Evolutionary conservation across 495 filamentous ascomycete species (phyloP).

Genomic region (Penicillium flavigenum): DNA sequence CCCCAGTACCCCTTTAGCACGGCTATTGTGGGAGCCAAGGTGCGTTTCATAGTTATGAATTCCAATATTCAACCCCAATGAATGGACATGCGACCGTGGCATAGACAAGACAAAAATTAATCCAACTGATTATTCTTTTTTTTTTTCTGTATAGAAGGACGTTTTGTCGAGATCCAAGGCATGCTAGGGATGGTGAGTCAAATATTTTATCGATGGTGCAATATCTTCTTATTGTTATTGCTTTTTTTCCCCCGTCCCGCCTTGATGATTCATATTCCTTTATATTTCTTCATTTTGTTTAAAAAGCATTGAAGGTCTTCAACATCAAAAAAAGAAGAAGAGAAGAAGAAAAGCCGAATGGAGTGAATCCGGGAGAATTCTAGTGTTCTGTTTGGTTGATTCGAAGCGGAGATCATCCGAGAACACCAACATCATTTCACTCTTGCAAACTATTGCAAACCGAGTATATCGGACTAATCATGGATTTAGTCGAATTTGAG

Average conservation of each 20-base stretch:
- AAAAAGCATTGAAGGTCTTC: background rate
- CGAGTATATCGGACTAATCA: slow-evolving; percentile 11
- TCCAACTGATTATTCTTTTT: background rate
- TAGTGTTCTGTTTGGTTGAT: slow-evolving; percentile 7
- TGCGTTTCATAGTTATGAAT: slow-evolving; percentile 21
- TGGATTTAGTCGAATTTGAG: slow-evolving; percentile 45
- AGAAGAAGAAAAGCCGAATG: background rate
- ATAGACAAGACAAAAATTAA: background rate
- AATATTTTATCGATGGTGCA: slow-evolving; percentile 33
- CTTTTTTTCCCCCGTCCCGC: slow-evolving; percentile 23
- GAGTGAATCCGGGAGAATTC: background rate
- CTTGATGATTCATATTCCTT: slow-evolving; percentile 23
- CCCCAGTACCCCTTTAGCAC: slow-evolving; percentile 29
- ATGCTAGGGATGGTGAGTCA: slow-evolving; percentile 35
- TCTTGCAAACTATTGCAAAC: background rate
- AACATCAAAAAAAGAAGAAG: background rate
- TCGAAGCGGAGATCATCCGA: slow-evolving; percentile 3
- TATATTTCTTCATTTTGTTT: background rate
- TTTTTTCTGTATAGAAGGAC: slow-evolving; percentile 13
- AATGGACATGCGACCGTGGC: slow-evolving; percentile 19
- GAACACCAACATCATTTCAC: slow-evolving; percentile 7
- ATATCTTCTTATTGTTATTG: slow-evolving; percentile 15
- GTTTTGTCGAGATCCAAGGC: slow-evolving; percentile 23
- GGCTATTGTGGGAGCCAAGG: slow-evolving; percentile 41
- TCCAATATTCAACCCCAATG: background rate